These are phyloP conservation scores for Cytospora schulzeri DNA, from an alignment of 2,329 filamentous ascomycete genomes.

Conservation along the genomic window DNA sequence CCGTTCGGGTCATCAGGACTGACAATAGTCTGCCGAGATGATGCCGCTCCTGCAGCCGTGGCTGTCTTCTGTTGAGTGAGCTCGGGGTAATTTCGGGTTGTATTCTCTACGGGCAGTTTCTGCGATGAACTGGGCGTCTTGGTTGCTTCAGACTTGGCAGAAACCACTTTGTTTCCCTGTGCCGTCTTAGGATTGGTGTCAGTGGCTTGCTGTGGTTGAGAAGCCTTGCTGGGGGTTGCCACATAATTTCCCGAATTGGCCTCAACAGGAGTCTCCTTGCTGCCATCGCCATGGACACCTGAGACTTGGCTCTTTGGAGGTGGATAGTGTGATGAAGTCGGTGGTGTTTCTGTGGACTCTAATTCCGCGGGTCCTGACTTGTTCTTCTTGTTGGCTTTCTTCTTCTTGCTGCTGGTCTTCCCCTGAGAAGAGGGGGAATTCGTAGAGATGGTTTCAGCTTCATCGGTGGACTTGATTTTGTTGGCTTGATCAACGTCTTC, in stretches of 20 bases:
- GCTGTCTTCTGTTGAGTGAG: neutral
- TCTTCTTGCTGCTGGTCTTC: neutral
- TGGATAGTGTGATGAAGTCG: no score
- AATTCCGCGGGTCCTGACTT: neutral
- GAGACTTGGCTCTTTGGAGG: no score
- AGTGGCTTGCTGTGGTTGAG: no score
- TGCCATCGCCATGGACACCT: no score
- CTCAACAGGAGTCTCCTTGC: neutral
- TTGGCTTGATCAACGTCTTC: neutral
- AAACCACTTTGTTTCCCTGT: neutral
- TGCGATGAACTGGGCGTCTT: no score
- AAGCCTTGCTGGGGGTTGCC: no score
- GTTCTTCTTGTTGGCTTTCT: neutral
- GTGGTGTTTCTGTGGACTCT: neutral
- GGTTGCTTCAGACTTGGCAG: no score
- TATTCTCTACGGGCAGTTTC: no score
- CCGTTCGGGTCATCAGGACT: neutral
- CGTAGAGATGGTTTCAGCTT: constrained; percentile 34
- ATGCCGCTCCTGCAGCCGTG: neutral
- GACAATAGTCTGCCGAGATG: neutral
- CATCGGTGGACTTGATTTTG: constrained; percentile 15
- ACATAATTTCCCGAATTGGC: no score
- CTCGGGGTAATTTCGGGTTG: neutral
- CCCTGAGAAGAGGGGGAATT: constrained; percentile 7
- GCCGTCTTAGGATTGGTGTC: neutral